Evolutionary conservation across 257 asterid species (phyloP), one percentile per base, ranked within the genome.

Genomic region (Cinchona pubescens): DNA sequence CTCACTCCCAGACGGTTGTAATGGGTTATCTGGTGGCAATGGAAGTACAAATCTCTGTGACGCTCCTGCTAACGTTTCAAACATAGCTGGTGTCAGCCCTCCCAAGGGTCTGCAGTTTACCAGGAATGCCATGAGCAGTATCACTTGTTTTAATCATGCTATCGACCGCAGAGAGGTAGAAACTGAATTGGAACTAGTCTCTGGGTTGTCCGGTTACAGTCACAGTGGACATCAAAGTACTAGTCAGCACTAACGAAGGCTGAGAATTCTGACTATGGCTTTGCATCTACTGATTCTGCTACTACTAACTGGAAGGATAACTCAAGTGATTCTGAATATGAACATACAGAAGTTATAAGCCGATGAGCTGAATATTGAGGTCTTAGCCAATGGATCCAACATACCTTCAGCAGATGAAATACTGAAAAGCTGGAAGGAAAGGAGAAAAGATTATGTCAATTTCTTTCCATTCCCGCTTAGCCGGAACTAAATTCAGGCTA

Each of bases 371-470:
- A 86, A 76, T 43, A 72, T 60, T 34, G 75, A 83, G 55, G 55
- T 75, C 69, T 82, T 84, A 35, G 76, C 71, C 49, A 80, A 73
- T 65, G 83, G 73, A 77, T 56, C 83, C 23, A 82, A 71, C 63
- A 61, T 68, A 55, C 99, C 97, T 42, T 88, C 97, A 9, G 97
- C 96, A 2, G 10, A 74, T 67, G 92, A 88, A 80, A 94, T 92
- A 81, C 86, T 92, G 67, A 85, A 90, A 76, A 77, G 48, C 45
- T 94, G 99, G 97, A 88, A 90, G 90, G 83, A 79, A 53, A 85
- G 61, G 73, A 69, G 79, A 62, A 73, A n/a, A 58, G 80, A 77
- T 43, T 81, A 75, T 55, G 70, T 68, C 21, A 45, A 74, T 32
- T 80, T 55, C 69, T 69, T 59, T 48, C 64, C 70, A 23, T 40